Conservation (phyloP, 179 eudicot genomes). For the Monotropa hypopitys region DNA sequence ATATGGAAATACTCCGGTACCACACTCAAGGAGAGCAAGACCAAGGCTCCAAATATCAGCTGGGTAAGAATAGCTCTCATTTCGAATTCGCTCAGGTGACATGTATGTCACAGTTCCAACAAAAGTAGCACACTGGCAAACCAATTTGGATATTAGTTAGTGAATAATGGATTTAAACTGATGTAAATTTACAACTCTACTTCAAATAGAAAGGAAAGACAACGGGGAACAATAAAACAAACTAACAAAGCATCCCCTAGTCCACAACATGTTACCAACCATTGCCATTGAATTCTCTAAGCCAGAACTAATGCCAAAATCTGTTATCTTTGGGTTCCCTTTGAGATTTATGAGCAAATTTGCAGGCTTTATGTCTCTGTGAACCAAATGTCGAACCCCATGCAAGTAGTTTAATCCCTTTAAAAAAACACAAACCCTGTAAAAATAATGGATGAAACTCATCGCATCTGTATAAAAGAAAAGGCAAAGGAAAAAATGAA, state of each 20-base stretch:
- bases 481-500: neutral
- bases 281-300: slow-evolving; percentile 94
- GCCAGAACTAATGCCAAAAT: slow-evolving; percentile 98
- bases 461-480: neutral
- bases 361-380: slow-evolving; percentile 97
- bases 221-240: neutral
- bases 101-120: slow-evolving; percentile 97
- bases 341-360: slow-evolving; percentile 88
- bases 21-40: slow-evolving; percentile 94
- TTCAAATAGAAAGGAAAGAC: neutral
- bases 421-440: slow-evolving; percentile 15
- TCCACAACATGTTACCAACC: slow-evolving; percentile 30
- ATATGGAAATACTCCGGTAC: slow-evolving; percentile 92
- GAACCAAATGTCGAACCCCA: slow-evolving; percentile 77
- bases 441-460: slow-evolving; percentile 8
- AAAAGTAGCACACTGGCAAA: slow-evolving; percentile 87
- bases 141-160: neutral
- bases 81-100: slow-evolving; percentile 96
- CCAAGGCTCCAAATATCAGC: slow-evolving; percentile 99
- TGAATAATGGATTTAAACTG: neutral
- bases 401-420: slow-evolving; percentile 83
- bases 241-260: neutral
- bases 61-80: slow-evolving; percentile 87
- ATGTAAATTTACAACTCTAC: neutral
- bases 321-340: slow-evolving; percentile 96